These are phyloP conservation scores for Colletotrichum sublineola DNA, from an alignment of 2,329 filamentous ascomycete genomes.

Conservation along the genomic window DNA sequence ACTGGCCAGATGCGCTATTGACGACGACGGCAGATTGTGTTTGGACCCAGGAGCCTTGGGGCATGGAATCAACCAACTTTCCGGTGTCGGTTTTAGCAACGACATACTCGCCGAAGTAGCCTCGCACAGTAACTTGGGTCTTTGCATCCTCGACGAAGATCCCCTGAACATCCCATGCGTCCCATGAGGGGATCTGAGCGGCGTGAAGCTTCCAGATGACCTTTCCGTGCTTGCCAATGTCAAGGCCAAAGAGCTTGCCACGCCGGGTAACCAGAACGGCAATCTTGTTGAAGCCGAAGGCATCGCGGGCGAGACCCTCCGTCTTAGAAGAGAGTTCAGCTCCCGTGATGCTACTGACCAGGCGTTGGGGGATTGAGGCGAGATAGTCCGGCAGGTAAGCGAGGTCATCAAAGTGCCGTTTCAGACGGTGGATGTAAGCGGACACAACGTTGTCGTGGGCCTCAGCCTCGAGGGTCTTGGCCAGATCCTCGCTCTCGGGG, in stretches of 20 bases:
- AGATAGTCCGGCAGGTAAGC: slow-evolving; percentile 82
- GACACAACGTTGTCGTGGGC: slow-evolving; percentile 82
- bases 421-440: slow-evolving; percentile 91
- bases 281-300: slow-evolving; percentile 90
- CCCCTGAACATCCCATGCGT: slow-evolving; percentile 76
- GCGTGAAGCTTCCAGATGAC: slow-evolving; percentile 82
- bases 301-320: slow-evolving; percentile 72
- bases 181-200: slow-evolving; percentile 66
- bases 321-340: slow-evolving; percentile 61
- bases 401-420: slow-evolving; percentile 84
- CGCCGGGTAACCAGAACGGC: slow-evolving; percentile 83
- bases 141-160: slow-evolving; percentile 72
- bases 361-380: slow-evolving; percentile 74
- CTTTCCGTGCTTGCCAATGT: slow-evolving; percentile 79
- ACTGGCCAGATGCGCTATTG: slow-evolving; percentile 64
- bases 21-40: slow-evolving; percentile 62
- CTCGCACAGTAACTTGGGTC: slow-evolving; percentile 69
- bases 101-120: slow-evolving; percentile 72
- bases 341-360: slow-evolving; percentile 75
- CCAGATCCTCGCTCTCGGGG: slow-evolving; percentile 79
- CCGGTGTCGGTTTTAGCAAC: slow-evolving; percentile 68
- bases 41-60: slow-evolving; percentile 54
- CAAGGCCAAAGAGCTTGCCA: slow-evolving; percentile 84
- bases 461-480: slow-evolving; percentile 86
- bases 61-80: slow-evolving; percentile 60